Percentiles rank a stretch among this genome's conserved stretches.
phyloP scores from a whole-genome alignment of 139 green algal species.

The Chlorella ohadii region DNA sequence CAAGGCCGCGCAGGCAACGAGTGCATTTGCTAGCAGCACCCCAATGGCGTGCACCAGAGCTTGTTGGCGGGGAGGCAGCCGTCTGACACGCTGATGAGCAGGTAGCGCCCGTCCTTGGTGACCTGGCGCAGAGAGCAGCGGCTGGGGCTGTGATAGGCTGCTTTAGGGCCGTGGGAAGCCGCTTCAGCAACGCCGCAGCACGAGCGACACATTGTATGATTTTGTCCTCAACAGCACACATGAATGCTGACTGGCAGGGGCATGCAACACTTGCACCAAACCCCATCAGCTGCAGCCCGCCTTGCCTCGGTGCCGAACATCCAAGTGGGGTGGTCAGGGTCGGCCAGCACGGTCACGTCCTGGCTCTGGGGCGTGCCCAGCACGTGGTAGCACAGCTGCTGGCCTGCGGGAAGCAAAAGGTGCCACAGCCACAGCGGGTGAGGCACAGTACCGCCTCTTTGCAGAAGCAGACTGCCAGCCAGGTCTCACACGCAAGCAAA shows the following conservation, averaged over 20 bases:
- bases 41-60: slow-evolving; percentile 68
- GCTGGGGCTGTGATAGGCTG: too few relatives aligned
- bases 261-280: background rate
- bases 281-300: slow-evolving; percentile 42
- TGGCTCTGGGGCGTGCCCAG: slow-evolving; percentile 77
- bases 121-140: slow-evolving; percentile 35
- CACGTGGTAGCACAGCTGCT: slow-evolving; percentile 85
- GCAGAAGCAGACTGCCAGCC: too few relatives aligned
- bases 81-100: slow-evolving; percentile 75
- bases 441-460: too few relatives aligned
- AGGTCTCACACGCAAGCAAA: background rate
- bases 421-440: too few relatives aligned
- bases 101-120: slow-evolving; percentile 48
- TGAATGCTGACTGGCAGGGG: too few relatives aligned
- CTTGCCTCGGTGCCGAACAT: slow-evolving; percentile 80
- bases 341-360: slow-evolving; percentile 70
- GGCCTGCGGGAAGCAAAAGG: too few relatives aligned
- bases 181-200: too few relatives aligned
- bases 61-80: slow-evolving; percentile 88
- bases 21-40: too few relatives aligned
- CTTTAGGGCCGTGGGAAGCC: too few relatives aligned
- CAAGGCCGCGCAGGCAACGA: too few relatives aligned
- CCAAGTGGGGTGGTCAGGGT: slow-evolving; percentile 67
- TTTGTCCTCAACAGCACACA: too few relatives aligned
- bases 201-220: too few relatives aligned